A percentile compares a stretch with the other conserved stretches of the same genome.
Conservation (phyloP, 345 rosid species). For the Limnanthes douglasii region DNA sequence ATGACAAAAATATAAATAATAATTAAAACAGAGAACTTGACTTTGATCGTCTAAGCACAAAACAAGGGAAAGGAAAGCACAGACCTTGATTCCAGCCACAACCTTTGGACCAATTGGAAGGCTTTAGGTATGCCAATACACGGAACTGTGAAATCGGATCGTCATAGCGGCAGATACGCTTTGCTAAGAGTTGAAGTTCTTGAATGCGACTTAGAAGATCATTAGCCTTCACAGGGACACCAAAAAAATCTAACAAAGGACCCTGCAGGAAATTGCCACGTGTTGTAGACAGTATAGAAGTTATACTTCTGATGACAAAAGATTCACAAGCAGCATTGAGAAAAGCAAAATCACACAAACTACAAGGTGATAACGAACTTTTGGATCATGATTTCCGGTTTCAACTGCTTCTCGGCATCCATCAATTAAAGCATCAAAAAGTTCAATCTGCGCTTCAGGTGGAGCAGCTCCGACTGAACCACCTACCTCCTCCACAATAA, state of each 20-base stretch:
- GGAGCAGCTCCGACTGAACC: constrained; percentile 74
- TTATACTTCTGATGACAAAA: background rate
- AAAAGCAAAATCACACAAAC: background rate
- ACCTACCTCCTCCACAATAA: constrained; percentile 71
- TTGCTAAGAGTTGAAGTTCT: constrained; percentile 80
- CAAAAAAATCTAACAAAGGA: constrained; percentile 90
- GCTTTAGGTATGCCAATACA: constrained; percentile 71
- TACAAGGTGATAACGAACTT: constrained; percentile 27
- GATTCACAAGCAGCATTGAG: background rate
- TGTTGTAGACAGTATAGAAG: background rate
- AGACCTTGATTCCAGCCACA: constrained; percentile 98
- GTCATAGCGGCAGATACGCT: constrained; percentile 60
- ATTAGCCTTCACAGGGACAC: constrained; percentile 86
- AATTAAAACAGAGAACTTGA: no score
- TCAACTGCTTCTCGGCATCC: constrained; percentile 81
- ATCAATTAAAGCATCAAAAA: constrained; percentile 71
- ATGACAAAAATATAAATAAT: constrained; percentile 7
- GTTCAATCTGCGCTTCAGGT: constrained; percentile 74
- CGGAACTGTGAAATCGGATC: constrained; percentile 88
- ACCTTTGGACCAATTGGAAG: constrained; percentile 99
- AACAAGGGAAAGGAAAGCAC: constrained; percentile 10
- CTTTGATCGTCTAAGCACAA: no score
- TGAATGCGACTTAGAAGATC: constrained; percentile 71
- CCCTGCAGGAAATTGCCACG: constrained; percentile 35
- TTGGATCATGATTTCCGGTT: constrained; percentile 47